These are phyloP conservation scores for Penicillium nucicola DNA, from an alignment of 495 filamentous ascomycete genomes.

Conservation along the genomic window DNA sequence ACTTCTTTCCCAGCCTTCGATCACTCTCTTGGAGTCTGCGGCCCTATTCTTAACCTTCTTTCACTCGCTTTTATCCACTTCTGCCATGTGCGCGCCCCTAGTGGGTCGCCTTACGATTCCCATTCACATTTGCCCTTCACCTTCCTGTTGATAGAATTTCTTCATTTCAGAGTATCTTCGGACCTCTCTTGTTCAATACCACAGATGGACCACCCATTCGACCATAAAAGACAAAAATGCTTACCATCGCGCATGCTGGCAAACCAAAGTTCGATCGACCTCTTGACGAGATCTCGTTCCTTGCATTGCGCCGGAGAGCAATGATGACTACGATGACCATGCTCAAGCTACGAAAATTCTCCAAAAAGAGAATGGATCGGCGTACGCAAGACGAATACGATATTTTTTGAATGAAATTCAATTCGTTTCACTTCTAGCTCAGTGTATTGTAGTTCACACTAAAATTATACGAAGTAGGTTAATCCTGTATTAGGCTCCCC, in stretches of 20 bases:
- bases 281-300: constrained; percentile 5
- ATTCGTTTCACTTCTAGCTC: neutral
- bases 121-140: constrained; percentile 2
- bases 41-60: neutral
- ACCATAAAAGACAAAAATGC: constrained; percentile 1
- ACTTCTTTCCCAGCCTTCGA: constrained; percentile 3
- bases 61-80: constrained; percentile 3
- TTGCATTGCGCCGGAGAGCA: constrained; percentile 1
- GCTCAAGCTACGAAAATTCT: neutral
- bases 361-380: neutral
- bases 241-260: constrained; percentile 4
- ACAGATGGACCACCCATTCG: constrained; percentile 5
- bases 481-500: neutral
- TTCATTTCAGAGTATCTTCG: constrained; percentile 1
- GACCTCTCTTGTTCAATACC: constrained; percentile 3
- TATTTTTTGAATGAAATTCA: neutral
- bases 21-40: neutral
- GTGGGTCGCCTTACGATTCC: constrained; percentile 1
- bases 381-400: neutral
- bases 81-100: constrained; percentile 1
- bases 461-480: too few species aligned
- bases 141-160: constrained; percentile 11
- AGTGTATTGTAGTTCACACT: too few species aligned
- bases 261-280: neutral
- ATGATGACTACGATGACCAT: constrained; percentile 4